These are phyloP conservation scores for Vanderwaltozyma verrucispora DNA, from an alignment of 805 yeast genomes.

Conservation along the genomic window DNA sequence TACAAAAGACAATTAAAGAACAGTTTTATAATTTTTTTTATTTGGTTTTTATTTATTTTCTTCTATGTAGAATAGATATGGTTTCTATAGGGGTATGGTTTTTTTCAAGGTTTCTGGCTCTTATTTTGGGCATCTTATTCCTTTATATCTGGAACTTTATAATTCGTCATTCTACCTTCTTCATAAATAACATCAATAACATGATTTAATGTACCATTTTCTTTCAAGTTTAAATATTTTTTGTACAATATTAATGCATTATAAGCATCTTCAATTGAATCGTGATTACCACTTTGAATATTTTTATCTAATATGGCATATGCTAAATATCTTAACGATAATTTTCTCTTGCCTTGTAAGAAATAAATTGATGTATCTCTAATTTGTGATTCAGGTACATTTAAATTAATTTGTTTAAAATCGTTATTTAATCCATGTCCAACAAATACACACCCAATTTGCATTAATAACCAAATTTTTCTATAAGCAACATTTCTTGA, in stretches of 20 bases:
- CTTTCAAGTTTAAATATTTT: conserved; percentile 53
- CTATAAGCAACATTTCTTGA: conserved; percentile 76
- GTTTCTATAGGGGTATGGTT: too few relatives aligned
- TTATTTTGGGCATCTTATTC: too few relatives aligned
- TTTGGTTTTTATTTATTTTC: too few relatives aligned
- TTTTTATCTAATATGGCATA: conserved; percentile 62
- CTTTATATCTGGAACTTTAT: conserved; percentile 20
- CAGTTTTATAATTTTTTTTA: too few relatives aligned
- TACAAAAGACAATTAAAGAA: too few relatives aligned
- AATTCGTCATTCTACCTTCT: conserved; percentile 41
- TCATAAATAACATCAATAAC: conserved; percentile 57
- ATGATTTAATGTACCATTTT: conserved; percentile 47
- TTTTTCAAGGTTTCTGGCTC: too few relatives aligned
- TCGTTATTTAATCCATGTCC: conserved; percentile 93
- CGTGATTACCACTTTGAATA: conserved; percentile 91
- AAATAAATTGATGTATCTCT: conserved; percentile 82
- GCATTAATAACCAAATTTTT: conserved; percentile 79
- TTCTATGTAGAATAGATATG: too few relatives aligned
- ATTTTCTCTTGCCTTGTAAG: conserved; percentile 63
- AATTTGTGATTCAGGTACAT: conserved; percentile 77
- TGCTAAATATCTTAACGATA: conserved; percentile 79
- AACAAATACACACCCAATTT: conserved; percentile 82
- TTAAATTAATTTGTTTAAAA: conserved; percentile 84
- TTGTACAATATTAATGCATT: conserved; percentile 74
- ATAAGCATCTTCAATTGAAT: conserved; percentile 91